Evolutionary conservation across 108 stramenopile genomes (phyloP).

Genomic region (Discostella pseudostelligera): DNA sequence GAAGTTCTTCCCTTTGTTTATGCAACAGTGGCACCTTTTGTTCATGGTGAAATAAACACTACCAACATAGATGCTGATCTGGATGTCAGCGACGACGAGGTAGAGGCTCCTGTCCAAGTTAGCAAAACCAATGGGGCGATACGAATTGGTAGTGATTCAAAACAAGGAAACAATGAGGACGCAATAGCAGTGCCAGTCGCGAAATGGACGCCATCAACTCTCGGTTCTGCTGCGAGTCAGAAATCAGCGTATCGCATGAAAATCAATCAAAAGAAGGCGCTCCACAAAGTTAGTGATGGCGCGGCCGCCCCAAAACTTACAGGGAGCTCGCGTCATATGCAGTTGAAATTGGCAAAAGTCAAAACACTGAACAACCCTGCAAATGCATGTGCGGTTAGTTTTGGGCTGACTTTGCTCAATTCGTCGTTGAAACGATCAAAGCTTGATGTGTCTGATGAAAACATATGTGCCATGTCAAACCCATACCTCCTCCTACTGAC

Average conservation of each 20-base stretch:
- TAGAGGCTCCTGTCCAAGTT: slow-evolving; percentile 48
- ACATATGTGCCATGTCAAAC: slow-evolving; percentile 62
- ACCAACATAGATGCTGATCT: slow-evolving; percentile 26
- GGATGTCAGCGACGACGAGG: slow-evolving; percentile 56
- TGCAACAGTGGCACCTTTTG: slow-evolving; percentile 76
- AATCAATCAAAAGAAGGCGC: slow-evolving; percentile 35
- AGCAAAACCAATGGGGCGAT: slow-evolving; percentile 35
- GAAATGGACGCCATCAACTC: slow-evolving; percentile 73
- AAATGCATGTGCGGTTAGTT: slow-evolving; percentile 72
- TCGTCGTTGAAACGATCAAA: slow-evolving; percentile 72
- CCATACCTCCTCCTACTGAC: slow-evolving; percentile 85
- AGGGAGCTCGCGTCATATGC: slow-evolving; percentile 62
- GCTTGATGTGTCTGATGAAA: slow-evolving; percentile 44
- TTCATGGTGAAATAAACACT: slow-evolving; percentile 27
- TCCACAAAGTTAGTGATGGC: slow-evolving; percentile 75
- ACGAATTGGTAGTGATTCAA: slow-evolving; percentile 2
- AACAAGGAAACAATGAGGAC: slow-evolving; percentile 9
- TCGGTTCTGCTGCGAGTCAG: slow-evolving; percentile 44
- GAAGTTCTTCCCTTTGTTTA: slow-evolving; percentile 80
- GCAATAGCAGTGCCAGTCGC: slow-evolving; percentile 44
- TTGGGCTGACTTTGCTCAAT: slow-evolving; percentile 82
- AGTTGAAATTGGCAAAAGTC: slow-evolving; percentile 23
- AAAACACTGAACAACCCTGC: slow-evolving; percentile 71
- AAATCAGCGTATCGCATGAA: slow-evolving; percentile 59
- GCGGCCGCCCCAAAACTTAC: slow-evolving; percentile 83